These are phyloP conservation scores for Mycena kentingensis DNA, from an alignment of 768 basidiomycete genomes.

Conservation along the genomic window DNA sequence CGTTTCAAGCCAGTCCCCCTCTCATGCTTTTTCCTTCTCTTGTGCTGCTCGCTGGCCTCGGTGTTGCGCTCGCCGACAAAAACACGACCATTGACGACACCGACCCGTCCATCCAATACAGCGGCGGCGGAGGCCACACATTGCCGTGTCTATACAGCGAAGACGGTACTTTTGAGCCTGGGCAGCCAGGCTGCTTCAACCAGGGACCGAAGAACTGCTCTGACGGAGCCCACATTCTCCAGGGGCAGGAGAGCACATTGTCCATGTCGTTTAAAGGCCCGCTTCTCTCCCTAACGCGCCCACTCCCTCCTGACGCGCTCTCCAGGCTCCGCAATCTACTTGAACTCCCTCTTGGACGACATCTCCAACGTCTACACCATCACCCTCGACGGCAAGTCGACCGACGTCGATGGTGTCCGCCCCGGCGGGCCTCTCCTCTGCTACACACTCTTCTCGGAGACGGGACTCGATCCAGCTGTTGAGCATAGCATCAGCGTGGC, in stretches of 20 bases:
- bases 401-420: constrained; percentile 28
- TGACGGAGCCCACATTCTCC: constrained; percentile 23
- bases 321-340: constrained; percentile 30
- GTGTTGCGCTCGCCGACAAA: constrained; percentile 9
- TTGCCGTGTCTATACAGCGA: constrained; percentile 11
- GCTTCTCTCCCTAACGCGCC: not conserved
- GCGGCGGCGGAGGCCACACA: constrained; percentile 23
- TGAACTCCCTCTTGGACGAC: constrained; percentile 25
- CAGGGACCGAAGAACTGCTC: constrained; percentile 23
- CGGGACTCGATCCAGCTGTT: constrained; percentile 26
- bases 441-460: constrained; percentile 26
- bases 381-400: constrained; percentile 27
- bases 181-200: constrained; percentile 25
- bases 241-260: constrained; percentile 19
- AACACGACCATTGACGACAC: constrained; percentile 30
- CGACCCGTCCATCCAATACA: constrained; percentile 22
- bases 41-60: not conserved
- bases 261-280: constrained; percentile 29
- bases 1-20: constrained; percentile 6
- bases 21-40: constrained; percentile 11
- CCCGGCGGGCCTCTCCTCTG: constrained; percentile 22
- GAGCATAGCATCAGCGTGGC: constrained; percentile 28
- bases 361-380: constrained; percentile 28
- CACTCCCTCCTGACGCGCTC: not conserved
- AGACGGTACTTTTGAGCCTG: not conserved